Conservation (phyloP, 345 rosid genomes). For the Syzygium oleosum region DNA sequence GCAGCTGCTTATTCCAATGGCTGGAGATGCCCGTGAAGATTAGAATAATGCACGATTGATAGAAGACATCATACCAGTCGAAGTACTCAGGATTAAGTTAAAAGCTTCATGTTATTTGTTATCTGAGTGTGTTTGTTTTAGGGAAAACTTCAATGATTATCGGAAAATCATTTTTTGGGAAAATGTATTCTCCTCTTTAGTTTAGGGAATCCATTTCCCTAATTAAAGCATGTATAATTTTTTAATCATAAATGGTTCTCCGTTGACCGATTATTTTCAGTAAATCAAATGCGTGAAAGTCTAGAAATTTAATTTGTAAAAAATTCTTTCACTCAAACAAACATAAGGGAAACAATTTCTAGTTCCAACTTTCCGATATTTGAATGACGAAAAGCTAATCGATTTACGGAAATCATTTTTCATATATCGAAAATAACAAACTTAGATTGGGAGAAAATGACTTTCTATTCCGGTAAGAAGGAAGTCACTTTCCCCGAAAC, state of each 20-base stretch:
- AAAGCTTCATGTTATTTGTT: not conserved
- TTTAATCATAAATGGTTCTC: not conserved
- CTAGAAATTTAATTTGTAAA: rapidly evolving
- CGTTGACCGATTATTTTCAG: not conserved
- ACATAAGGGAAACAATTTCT: too few relatives aligned
- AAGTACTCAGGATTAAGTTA: not conserved
- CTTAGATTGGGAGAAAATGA: not conserved
- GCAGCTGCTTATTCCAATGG: not conserved
- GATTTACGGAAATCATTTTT: not conserved
- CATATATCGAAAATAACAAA: not conserved
- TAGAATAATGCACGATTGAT: not conserved
- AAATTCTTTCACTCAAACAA: not conserved
- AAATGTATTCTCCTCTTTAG: not conserved
- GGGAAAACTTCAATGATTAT: not conserved
- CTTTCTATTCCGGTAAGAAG: too few relatives aligned
- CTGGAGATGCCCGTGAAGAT: not conserved
- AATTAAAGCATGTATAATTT: too few relatives aligned
- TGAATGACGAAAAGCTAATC: not conserved
- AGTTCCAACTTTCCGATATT: not conserved
- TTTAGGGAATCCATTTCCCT: not conserved
- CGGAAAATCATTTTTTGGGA: rapidly evolving
- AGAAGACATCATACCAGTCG: not conserved
- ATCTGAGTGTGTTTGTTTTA: not conserved
- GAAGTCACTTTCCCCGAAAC: not conserved
- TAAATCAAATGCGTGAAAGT: not conserved